Base-by-base conservation (phyloP, 306 rosid genomes). In the Lathyrus aphaca region DNA sequence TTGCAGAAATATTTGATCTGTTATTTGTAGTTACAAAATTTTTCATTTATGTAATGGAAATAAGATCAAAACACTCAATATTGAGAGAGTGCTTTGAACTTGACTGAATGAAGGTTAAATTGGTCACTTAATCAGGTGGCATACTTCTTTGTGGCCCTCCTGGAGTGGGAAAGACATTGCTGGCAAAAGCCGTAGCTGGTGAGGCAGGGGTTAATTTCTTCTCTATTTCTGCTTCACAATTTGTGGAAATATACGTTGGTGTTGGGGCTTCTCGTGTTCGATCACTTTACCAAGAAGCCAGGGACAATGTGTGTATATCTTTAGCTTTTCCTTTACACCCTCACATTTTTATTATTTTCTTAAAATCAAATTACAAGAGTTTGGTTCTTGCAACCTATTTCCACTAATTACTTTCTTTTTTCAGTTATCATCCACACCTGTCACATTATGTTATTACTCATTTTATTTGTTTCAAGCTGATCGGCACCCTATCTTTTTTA, bases 211-310 rank as follows among this genome's bases (percentile, higher is more conserved):
- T 94, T 62, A 94, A 94, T 86, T 94, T 94, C 79, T 94, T 94
- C 88, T 94, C 98, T 62, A 94, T 94, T 67, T 94, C 98, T 32
- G 98, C 98, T 75, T 94, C 98, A 37, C 97, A 94, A 72, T 94
- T 94, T 58, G 97, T 94, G 73, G 98, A 94, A 68, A 94, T 94
- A 77, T 94, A 90, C 51, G 97, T 94, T 8, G 98, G 98, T 55
- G 98, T 94, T 10, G 98, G 98, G 79, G 98, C 98, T 78, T 94
- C 98, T 75, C 94, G 98, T 79, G 98, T 94, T 61, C 86, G 98
- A 71, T 92, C 95, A 54, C 92, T 94, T 17, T 94, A 94, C 79
- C 90, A 90, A 82, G 98, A 94, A 82, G 98, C 97, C 73, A 94
- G 3, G 79, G 98, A 94, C 40, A 87, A 90, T 44, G 98, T 90